Evolutionary conservation across 1,139 yeast genomes (phyloP).

Genomic region (Kluyveromyces sp.): DNA sequence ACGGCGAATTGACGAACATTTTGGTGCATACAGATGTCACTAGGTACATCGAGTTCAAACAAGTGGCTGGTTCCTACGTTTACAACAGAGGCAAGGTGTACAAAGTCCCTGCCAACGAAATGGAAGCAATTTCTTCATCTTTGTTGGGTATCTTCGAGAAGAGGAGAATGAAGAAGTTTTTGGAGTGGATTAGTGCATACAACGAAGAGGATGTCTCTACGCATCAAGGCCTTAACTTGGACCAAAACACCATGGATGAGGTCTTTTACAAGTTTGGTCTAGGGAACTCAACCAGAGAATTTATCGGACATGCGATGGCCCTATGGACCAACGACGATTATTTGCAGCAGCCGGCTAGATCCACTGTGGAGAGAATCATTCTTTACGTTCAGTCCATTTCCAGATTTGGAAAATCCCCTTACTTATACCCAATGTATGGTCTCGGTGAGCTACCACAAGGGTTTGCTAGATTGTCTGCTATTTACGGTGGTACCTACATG

Average conservation of each 20-base stretch:
- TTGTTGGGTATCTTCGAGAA: constrained; percentile 96
- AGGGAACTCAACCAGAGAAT: constrained; percentile 90
- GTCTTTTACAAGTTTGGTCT: constrained; percentile 84
- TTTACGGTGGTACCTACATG: constrained; percentile 98
- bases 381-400: constrained; percentile 88
- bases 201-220: constrained; percentile 73
- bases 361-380: constrained; percentile 78
- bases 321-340: constrained; percentile 92
- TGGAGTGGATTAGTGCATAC: constrained; percentile 80
- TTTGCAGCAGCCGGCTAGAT: constrained; percentile 83
- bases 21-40: constrained; percentile 94
- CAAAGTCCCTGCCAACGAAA: constrained; percentile 88
- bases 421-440: constrained; percentile 92
- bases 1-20: constrained; percentile 94
- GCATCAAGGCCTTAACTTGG: constrained; percentile 81
- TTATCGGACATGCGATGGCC: constrained; percentile 98
- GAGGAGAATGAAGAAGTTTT: constrained; percentile 85
- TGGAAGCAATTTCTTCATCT: constrained; percentile 86
- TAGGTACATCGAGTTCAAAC: constrained; percentile 91
- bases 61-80: constrained; percentile 89
- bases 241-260: constrained; percentile 86
- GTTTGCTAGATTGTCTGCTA: constrained; percentile 92
- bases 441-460: constrained; percentile 98
- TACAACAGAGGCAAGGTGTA: constrained; percentile 84
- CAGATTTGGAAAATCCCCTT: constrained; percentile 93